These are phyloP conservation scores for Coniochaeta hoffmannii DNA, from an alignment of 2,329 filamentous ascomycete genomes.

Conservation along the genomic window DNA sequence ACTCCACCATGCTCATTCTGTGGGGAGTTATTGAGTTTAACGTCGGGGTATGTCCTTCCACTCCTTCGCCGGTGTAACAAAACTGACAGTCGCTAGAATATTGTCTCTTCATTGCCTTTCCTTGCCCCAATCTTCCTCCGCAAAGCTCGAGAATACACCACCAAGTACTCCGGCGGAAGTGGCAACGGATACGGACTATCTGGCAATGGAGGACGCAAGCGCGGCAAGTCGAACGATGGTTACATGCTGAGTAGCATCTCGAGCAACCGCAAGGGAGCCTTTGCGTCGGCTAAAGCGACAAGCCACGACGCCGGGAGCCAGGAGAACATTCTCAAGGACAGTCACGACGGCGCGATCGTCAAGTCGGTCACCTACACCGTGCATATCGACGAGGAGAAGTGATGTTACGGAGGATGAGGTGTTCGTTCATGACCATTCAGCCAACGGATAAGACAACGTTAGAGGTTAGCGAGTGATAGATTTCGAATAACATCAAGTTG, in stretches of 20 bases:
- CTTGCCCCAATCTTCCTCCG: slow-evolving; percentile 34
- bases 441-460: no score
- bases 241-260: slow-evolving; percentile 31
- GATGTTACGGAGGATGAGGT: neutral
- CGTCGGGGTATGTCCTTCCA: slow-evolving; percentile 35
- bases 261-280: slow-evolving; percentile 22
- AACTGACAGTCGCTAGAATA: slow-evolving; percentile 24
- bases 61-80: neutral
- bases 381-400: slow-evolving; percentile 21
- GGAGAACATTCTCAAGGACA: slow-evolving; percentile 27
- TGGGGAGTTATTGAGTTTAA: slow-evolving; percentile 53
- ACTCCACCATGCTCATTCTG: slow-evolving; percentile 47
- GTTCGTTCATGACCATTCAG: no score
- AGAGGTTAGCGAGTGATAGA: no score
- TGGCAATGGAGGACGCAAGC: slow-evolving; percentile 14
- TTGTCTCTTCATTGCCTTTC: slow-evolving; percentile 38
- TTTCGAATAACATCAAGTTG: no score
- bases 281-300: slow-evolving; percentile 14
- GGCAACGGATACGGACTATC: slow-evolving; percentile 14
- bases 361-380: slow-evolving; percentile 36
- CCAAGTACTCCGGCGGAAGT: slow-evolving; percentile 19
- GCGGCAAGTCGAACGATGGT: slow-evolving; percentile 2
- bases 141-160: slow-evolving; percentile 33
- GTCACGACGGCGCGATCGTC: slow-evolving; percentile 24
- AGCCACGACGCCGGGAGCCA: slow-evolving; percentile 22